A percentile compares a stretch with the other conserved stretches of the same genome.
phyloP scores from a whole-genome alignment of 352 stramenopile species.

The Globisporangium heterothallicum region DNA sequence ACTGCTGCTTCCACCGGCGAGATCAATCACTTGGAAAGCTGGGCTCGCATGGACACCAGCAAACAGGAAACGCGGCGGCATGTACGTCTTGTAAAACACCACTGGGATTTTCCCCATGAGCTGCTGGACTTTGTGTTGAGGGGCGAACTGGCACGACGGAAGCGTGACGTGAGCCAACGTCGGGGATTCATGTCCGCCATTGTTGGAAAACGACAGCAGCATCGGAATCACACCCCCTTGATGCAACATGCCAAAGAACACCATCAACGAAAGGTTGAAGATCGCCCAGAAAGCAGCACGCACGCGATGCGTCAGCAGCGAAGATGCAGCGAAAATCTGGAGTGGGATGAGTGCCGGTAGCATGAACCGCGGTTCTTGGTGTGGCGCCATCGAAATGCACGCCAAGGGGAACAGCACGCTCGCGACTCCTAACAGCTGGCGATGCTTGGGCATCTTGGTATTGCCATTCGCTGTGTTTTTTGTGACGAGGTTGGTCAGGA shows the following conservation, averaged over 20 bases:
- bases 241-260: slow-evolving; percentile 70
- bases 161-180: slow-evolving; percentile 6
- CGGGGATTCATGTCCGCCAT: not conserved
- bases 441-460: not conserved
- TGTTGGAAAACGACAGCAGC: slow-evolving; percentile 36
- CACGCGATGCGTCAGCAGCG: not conserved
- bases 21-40: slow-evolving; percentile 46
- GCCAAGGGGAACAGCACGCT: slow-evolving; percentile 67
- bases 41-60: slow-evolving; percentile 12
- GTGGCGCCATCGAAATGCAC: slow-evolving; percentile 87
- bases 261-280: slow-evolving; percentile 44
- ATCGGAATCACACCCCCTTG: slow-evolving; percentile 66
- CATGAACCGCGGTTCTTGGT: slow-evolving; percentile 93
- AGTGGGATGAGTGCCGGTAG: slow-evolving; percentile 85
- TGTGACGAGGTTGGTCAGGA: slow-evolving; percentile 28
- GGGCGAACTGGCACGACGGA: slow-evolving; percentile 27
- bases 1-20: slow-evolving; percentile 27
- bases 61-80: slow-evolving; percentile 77
- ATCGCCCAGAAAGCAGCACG: slow-evolving; percentile 30
- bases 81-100: slow-evolving; percentile 76
- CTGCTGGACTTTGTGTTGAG: slow-evolving; percentile 1
- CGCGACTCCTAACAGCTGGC: slow-evolving; percentile 19
- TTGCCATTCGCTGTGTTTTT: slow-evolving; percentile 6
- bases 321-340: slow-evolving; percentile 39
- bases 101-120: slow-evolving; percentile 23